A percentile compares a stretch with the other conserved stretches of the same genome.
phyloP scores from a whole-genome alignment of 2,329 filamentous ascomycete genomes.

The Leptosphaerulina australis region DNA sequence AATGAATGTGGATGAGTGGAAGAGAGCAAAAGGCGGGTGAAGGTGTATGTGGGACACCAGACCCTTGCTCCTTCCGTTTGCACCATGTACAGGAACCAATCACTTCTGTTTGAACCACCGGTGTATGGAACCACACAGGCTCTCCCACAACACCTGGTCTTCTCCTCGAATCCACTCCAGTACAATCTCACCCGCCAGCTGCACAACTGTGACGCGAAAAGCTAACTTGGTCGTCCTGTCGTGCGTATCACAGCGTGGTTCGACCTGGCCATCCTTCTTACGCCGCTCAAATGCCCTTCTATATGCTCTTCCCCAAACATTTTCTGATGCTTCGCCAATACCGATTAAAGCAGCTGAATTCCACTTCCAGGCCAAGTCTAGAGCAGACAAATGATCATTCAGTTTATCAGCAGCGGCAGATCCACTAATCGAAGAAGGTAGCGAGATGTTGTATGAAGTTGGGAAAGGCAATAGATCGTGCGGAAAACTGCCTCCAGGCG shows the following conservation, averaged over 20 bases:
- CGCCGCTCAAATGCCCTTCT: constrained; percentile 61
- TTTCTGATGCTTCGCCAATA: constrained; percentile 67
- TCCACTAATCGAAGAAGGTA: constrained; percentile 37
- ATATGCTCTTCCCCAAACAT: constrained; percentile 80
- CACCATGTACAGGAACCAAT: not conserved
- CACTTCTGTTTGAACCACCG: constrained; percentile 15
- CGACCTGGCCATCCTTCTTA: constrained; percentile 25
- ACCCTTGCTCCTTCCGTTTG: not conserved
- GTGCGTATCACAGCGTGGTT: constrained; percentile 19
- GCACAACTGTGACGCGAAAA: constrained; percentile 48
- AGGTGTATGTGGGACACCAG: too few species aligned
- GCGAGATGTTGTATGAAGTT: constrained; percentile 56
- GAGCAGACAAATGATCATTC: constrained; percentile 56
- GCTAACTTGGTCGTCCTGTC: not conserved
- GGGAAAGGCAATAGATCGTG: constrained; percentile 61
- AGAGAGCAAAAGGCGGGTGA: not conserved
- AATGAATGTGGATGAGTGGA: not conserved
- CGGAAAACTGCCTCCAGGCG: constrained; percentile 48
- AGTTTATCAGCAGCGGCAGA: constrained; percentile 46
- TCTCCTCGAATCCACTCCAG: constrained; percentile 77
- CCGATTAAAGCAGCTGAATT: constrained; percentile 60
- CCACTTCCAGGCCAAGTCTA: constrained; percentile 73
- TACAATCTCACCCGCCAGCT: constrained; percentile 47
- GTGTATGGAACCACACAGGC: constrained; percentile 74
- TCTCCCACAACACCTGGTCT: constrained; percentile 79